Conservation (phyloP, 495 filamentous ascomycete genomes). For the Penicillium lagena region DNA sequence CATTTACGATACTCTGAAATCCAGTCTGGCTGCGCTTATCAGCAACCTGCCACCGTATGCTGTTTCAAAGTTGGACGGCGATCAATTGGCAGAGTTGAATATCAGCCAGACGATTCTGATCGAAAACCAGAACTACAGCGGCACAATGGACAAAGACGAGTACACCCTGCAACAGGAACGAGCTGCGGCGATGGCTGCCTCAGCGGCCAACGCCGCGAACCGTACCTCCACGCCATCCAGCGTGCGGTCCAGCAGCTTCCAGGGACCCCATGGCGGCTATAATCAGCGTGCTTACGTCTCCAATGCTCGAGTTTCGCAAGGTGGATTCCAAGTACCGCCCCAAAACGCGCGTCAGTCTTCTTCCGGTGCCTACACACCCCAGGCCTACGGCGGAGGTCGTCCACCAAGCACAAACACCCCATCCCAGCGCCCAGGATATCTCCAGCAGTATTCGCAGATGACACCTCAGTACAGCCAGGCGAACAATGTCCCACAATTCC, state of each 20-base stretch:
- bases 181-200: slow-evolving; percentile 21
- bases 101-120: slow-evolving; percentile 77
- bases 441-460: slow-evolving; percentile 30
- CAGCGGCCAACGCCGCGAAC: slow-evolving; percentile 17
- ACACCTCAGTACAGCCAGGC: slow-evolving; percentile 34
- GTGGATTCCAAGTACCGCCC: slow-evolving; percentile 30
- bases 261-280: slow-evolving; percentile 22
- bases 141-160: slow-evolving; percentile 85
- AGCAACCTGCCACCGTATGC: slow-evolving; percentile 75
- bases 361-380: slow-evolving; percentile 21
- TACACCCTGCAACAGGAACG: slow-evolving; percentile 35
- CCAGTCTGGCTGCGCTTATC: slow-evolving; percentile 66
- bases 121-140: slow-evolving; percentile 63
- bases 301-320: slow-evolving; percentile 25
- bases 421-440: slow-evolving; percentile 31
- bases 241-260: slow-evolving; percentile 23
- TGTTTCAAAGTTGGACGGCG: slow-evolving; percentile 77
- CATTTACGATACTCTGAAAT: slow-evolving; percentile 69
- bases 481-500: slow-evolving; percentile 28
- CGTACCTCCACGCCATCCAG: slow-evolving; percentile 24
- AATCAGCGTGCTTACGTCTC: slow-evolving; percentile 28
- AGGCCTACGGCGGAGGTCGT: slow-evolving; percentile 28
- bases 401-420: slow-evolving; percentile 41
- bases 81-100: slow-evolving; percentile 73
- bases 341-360: slow-evolving; percentile 38